Percentiles rank a stretch among this genome's conserved stretches.
phyloP scores from a whole-genome alignment of 495 filamentous ascomycete genomes.

The Penicillium maclennaniae region DNA sequence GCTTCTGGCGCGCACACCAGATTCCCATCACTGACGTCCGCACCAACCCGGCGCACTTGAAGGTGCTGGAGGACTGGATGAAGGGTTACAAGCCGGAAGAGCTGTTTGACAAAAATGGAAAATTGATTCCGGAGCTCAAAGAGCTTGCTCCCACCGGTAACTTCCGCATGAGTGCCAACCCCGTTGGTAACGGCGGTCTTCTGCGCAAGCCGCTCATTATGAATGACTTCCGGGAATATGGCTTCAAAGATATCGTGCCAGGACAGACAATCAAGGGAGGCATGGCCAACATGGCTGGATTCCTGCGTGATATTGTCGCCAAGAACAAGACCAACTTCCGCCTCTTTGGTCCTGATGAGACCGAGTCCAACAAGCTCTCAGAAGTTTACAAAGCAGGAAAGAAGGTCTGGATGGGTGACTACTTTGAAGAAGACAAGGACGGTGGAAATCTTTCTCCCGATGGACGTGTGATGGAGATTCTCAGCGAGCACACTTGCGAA shows the following conservation, averaged over 20 bases:
- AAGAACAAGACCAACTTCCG: constrained; percentile 62
- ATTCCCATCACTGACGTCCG: constrained; percentile 63
- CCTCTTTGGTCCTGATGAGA: constrained; percentile 72
- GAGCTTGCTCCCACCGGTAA: constrained; percentile 57
- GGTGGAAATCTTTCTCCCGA: constrained; percentile 61
- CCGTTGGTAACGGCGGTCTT: constrained; percentile 63
- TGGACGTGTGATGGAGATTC: constrained; percentile 74
- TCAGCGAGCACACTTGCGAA: constrained; percentile 71
- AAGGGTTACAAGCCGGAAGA: constrained; percentile 63
- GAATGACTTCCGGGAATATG: constrained; percentile 62
- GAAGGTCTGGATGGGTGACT: constrained; percentile 74
- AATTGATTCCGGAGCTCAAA: constrained; percentile 54
- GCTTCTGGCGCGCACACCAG: constrained; percentile 71
- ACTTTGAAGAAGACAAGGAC: constrained; percentile 66
- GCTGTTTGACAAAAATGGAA: constrained; percentile 56
- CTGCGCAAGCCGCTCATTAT: constrained; percentile 58
- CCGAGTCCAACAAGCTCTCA: constrained; percentile 69
- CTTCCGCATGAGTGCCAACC: constrained; percentile 67
- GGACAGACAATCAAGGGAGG: constrained; percentile 49
- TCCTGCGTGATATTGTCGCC: constrained; percentile 58
- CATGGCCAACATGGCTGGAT: constrained; percentile 62
- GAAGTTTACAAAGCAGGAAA: constrained; percentile 64
- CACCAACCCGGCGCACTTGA: constrained; percentile 56
- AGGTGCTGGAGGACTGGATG: constrained; percentile 67
- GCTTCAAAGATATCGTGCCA: constrained; percentile 49